Base-by-base conservation (phyloP, 768 basidiomycete genomes). In the Chalciporus chontae region DNA sequence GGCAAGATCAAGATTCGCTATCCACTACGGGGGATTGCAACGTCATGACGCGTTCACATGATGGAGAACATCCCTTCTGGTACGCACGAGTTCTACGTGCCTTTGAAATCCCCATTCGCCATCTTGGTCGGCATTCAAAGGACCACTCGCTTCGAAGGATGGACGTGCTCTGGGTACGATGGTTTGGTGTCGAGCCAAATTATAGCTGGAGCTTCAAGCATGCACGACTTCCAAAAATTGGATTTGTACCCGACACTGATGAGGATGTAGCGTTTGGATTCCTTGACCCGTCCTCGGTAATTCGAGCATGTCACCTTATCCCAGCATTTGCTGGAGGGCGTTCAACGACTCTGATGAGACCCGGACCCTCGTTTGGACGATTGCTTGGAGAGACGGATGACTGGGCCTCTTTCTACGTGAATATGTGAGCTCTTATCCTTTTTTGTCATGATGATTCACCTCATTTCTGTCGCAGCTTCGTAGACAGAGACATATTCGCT, bases 101-200 rank as follows among this genome's bases (percentile, higher is more conserved):
- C 3, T 63, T 52, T 21, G 57, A 60, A n/a, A 27, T 56, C 15
- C 7, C 10, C 14, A 36, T 56, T 2, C 21, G 1, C 0, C 14
- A 39, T 10, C 32, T 45, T 6, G 14, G 3, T n/a, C 34, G 8
- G 0, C 13, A 32, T 5, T 48, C n/a, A 0, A 6, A 23, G 4
- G 36, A n/a, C 5, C 13, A 0, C 2, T 10, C 19, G 1, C 26
- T 9, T 17, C 31, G 37, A 11, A 23, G 1, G 2, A 49, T 65
- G 40, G 57, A 60, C 5, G 45, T 66, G 13, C 38, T 68, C 2
- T 68, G 59, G 59, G 57, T 67, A 9, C 44, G 47, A 2, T 63
- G 61, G 66, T 38, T 63, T 2, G 53, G 59, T 3, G 27, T 40
- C 2, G 55, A 61, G 24, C 43, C 27, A 3, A 32, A 38, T 8